These are phyloP conservation scores for Tardiomyces blankii DNA, from an alignment of 1,139 yeast genomes.

Conservation along the genomic window DNA sequence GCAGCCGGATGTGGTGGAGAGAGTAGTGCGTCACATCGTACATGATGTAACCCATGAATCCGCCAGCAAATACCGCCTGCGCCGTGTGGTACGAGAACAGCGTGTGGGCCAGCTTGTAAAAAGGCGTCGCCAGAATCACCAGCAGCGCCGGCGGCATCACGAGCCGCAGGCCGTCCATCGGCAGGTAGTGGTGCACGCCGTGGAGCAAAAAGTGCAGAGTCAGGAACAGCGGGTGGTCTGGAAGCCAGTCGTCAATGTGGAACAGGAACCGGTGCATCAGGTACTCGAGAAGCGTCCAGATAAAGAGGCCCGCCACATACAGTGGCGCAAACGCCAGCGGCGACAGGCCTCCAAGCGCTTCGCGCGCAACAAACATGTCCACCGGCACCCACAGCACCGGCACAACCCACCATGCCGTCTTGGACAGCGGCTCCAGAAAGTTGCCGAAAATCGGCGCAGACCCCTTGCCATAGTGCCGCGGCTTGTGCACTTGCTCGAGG, in stretches of 20 bases:
- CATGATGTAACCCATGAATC: conserved; percentile 81
- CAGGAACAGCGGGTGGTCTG: conserved; percentile 64
- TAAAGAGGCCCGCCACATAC: conserved; percentile 57
- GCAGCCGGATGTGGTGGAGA: conserved; percentile 78
- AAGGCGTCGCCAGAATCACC: conserved; percentile 43
- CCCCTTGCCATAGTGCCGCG: conserved; percentile 86
- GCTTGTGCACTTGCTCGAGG: conserved; percentile 92
- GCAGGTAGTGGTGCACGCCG: conserved; percentile 94
- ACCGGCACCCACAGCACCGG: conserved; percentile 87
- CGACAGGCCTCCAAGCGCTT: conserved; percentile 23
- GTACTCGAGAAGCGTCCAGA: conserved; percentile 92
- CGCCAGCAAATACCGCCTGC: conserved; percentile 79
- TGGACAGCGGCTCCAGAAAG: conserved; percentile 56
- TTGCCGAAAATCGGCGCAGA: conserved; percentile 83
- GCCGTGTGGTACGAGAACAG: conserved; percentile 43
- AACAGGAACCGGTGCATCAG: conserved; percentile 79
- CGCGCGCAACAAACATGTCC: conserved; percentile 40
- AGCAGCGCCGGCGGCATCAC: conserved; percentile 95
- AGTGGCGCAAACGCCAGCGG: conserved; percentile 20
- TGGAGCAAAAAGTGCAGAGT: conserved; percentile 83
- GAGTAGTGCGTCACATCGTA: conserved; percentile 88
- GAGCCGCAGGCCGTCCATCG: conserved; percentile 88
- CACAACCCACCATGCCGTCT: conserved; percentile 72
- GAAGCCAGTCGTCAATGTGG: conserved; percentile 81
- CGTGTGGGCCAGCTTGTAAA: conserved; percentile 47